Conservation (phyloP, 2,329 filamentous ascomycete genomes). For the Neofusicoccum sp. region DNA sequence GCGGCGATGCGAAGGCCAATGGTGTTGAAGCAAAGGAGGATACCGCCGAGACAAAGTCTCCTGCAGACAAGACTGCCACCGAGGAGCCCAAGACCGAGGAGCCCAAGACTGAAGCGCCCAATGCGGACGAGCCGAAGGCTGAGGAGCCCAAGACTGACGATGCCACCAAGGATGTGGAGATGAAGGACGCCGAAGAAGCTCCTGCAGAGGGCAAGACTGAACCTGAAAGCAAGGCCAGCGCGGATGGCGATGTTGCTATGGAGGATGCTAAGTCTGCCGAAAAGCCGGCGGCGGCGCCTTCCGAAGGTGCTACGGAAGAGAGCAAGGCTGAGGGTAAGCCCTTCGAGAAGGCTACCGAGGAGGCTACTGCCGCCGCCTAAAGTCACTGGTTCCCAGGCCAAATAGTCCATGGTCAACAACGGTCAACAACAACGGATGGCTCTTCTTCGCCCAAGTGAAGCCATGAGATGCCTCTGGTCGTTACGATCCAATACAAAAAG, state of each 20-base stretch:
- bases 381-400: no score
- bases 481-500: neutral
- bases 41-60: slow-evolving; percentile 20
- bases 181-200: slow-evolving; percentile 30
- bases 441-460: no score
- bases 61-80: slow-evolving; percentile 24
- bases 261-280: neutral
- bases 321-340: neutral
- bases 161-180: slow-evolving; percentile 28
- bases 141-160: slow-evolving; percentile 39
- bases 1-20: slow-evolving; percentile 42
- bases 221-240: slow-evolving; percentile 22
- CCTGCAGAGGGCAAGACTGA: slow-evolving; percentile 23
- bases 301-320: neutral
- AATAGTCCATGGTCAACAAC: no score
- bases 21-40: slow-evolving; percentile 33
- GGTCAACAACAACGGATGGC: no score
- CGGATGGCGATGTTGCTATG: slow-evolving; percentile 19
- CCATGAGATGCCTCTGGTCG: no score
- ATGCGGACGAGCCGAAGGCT: slow-evolving; percentile 38
- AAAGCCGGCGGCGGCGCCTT: neutral
- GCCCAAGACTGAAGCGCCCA: slow-evolving; percentile 33
- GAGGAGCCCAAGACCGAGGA: slow-evolving; percentile 33
- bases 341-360: neutral
- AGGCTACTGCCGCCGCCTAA: neutral